A percentile compares a stretch with the other conserved stretches of the same genome.
Conservation (phyloP, 202 grass and related monocot species). For the Panicum virgatum region DNA sequence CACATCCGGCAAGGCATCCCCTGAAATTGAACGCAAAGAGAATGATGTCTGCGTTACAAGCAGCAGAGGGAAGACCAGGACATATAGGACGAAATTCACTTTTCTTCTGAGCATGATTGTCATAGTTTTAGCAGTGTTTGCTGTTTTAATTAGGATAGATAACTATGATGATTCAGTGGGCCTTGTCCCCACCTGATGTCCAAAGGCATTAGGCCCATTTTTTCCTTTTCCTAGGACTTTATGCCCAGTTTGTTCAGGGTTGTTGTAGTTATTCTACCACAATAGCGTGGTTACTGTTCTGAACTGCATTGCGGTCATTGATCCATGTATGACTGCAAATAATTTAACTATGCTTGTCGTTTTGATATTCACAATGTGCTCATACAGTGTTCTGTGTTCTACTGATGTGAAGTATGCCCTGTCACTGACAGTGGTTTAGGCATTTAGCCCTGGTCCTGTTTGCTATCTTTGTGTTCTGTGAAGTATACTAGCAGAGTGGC, state of each 20-base stretch:
- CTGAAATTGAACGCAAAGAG: slow-evolving; percentile 38
- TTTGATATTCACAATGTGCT: neutral
- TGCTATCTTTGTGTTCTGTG: neutral
- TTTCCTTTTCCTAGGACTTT: no score
- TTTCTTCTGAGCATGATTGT: slow-evolving; percentile 46
- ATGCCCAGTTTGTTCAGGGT: slow-evolving; percentile 2
- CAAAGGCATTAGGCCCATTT: no score
- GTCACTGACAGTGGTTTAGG: neutral
- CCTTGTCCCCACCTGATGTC: slow-evolving; percentile 79
- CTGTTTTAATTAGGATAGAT: slow-evolving; percentile 47
- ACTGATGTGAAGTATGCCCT: neutral
- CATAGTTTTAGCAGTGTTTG: slow-evolving; percentile 32
- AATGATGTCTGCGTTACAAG: slow-evolving; percentile 16
- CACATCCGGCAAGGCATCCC: slow-evolving; percentile 13
- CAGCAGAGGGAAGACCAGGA: slow-evolving; percentile 30
- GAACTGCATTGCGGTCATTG: neutral
- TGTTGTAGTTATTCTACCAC: slow-evolving; percentile 18
- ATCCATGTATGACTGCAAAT: neutral
- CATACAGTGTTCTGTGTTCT: neutral
- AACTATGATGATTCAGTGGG: slow-evolving; percentile 41
- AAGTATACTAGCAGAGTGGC: neutral
- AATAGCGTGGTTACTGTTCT: neutral
- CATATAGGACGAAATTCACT: slow-evolving; percentile 21
- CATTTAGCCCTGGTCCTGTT: neutral
- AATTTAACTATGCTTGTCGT: neutral